Conservation (phyloP, 2,329 filamentous ascomycete species). For the Clonostachys byssicola region DNA sequence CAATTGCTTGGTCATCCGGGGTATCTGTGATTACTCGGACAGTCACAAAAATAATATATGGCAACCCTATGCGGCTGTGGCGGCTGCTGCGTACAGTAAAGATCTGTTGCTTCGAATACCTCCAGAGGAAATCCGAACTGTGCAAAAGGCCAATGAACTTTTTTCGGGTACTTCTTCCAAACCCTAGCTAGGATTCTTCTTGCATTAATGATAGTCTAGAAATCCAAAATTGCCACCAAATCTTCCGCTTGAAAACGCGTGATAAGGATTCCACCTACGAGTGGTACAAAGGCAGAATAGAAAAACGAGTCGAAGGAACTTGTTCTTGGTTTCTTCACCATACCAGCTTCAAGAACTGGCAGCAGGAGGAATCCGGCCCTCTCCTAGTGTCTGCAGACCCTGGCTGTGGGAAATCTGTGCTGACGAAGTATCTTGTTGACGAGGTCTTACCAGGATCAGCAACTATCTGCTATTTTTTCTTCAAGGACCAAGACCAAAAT, state of each 20-base stretch:
- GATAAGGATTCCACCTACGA: slow-evolving; percentile 13
- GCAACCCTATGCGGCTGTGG: slow-evolving; percentile 8
- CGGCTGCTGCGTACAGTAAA: slow-evolving; percentile 16
- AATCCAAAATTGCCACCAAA: slow-evolving; percentile 7
- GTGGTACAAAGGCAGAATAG: slow-evolving; percentile 9
- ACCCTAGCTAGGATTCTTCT: background rate
- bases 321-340: slow-evolving; percentile 27
- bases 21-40: slow-evolving; percentile 28
- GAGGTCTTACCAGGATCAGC: slow-evolving; percentile 9
- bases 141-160: background rate
- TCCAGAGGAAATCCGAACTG: background rate
- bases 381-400: slow-evolving; percentile 29
- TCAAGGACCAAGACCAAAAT: slow-evolving; percentile 31
- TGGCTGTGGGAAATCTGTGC: slow-evolving; percentile 30
- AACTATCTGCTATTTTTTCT: slow-evolving; percentile 36
- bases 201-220: background rate
- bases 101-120: slow-evolving; percentile 1
- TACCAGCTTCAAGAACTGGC: slow-evolving; percentile 18
- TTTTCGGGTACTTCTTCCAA: background rate
- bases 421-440: slow-evolving; percentile 26
- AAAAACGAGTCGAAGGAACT: slow-evolving; percentile 4
- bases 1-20: slow-evolving; percentile 23
- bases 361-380: slow-evolving; percentile 13
- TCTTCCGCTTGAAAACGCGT: slow-evolving; percentile 5
- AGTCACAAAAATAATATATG: slow-evolving; percentile 11